Evolutionary conservation across 2,329 filamentous ascomycete genomes (phyloP), one percentile per base, ranked within the genome.

Genomic region (Epichloe sibirici): DNA sequence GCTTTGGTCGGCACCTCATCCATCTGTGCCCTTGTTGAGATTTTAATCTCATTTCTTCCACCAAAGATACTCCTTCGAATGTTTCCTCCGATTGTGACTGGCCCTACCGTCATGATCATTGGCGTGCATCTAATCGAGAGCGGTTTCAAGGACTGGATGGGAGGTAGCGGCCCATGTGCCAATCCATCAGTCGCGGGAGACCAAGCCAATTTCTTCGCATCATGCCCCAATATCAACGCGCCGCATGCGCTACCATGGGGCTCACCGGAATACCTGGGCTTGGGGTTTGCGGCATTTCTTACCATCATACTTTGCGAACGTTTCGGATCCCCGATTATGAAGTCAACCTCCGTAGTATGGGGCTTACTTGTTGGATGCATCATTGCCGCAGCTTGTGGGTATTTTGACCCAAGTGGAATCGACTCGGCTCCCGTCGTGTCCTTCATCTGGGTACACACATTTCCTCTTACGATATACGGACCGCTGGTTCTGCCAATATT

Each of bases 301-400:
- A 86, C 84, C 31, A 91, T 93, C 62, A 83, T 93, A 55, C 64
- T 91, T 12, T 88, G 85, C 64, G 88, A 93, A 66, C 79, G 86
- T 11, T 90, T 90, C 59, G 88, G 88, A 1, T 78, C 86, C 0
- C 88, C 88, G 0, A 85, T 93, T 58, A 90, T 93, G 85, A 90
- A 90, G 64, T 87, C 82, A 2, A 85, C 81, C 7, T 82, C 83
- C 34, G 86, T 91, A 35, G 80, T 90, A 43, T 74, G 89, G 52
- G 87, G 88, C 13, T 74, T 90, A 5, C 75, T 89, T 0, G 64
- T 84, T 1, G 88, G 88, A 45, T 90, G 87, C 67, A 85, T 90
- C 61, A 86, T 93, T 55, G 86, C 85, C 11, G 87, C 77, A 0
- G 87, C 86, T 1, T 83, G 78, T 49, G 87, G 86, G 34, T 93